Evolutionary conservation across 139 green algal species (phyloP).

Genomic region (Chlorella sorokiniana): DNA sequence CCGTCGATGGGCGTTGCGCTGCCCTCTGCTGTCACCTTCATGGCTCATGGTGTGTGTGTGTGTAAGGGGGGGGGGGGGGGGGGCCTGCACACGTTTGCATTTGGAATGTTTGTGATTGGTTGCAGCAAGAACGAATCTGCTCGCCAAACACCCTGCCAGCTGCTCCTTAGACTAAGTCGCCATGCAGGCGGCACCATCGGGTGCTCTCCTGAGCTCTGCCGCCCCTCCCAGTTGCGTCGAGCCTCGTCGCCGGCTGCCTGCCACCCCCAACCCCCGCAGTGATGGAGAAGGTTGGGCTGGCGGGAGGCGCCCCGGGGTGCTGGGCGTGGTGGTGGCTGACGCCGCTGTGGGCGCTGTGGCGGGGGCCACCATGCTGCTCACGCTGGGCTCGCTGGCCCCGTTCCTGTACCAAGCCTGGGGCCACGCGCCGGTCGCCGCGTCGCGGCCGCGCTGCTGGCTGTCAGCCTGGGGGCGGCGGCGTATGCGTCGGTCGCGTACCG

Average conservation of each 20-base stretch:
- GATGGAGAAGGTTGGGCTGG: conserved; percentile 57
- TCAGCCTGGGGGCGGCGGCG: background rate
- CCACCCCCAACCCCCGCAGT: background rate
- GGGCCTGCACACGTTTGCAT: background rate
- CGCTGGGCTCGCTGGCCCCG: conserved; percentile 16
- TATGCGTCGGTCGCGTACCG: background rate
- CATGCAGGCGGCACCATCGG: too few relatives aligned
- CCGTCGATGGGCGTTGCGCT: conserved; percentile 36
- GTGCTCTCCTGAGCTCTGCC: too few relatives aligned
- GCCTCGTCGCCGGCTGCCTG: background rate
- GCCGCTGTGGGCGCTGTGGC: conserved; percentile 24
- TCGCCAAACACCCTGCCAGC: too few relatives aligned
- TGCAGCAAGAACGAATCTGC: too few relatives aligned
- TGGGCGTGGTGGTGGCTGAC: conserved; percentile 28
- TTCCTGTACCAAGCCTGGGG: conserved; percentile 10
- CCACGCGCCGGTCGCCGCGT: background rate
- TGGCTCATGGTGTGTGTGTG: background rate
- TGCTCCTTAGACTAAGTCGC: too few relatives aligned
- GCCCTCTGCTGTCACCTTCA: conserved; percentile 25
- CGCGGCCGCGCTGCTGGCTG: background rate
- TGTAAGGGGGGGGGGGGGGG: background rate
- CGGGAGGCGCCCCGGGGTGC: conserved; percentile 4
- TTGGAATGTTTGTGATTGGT: too few relatives aligned
- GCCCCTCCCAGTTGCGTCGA: too few relatives aligned
- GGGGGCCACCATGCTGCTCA: conserved; percentile 5